Percentiles rank a stretch among this genome's conserved stretches.
Conservation (phyloP, 2,329 filamentous ascomycete species). For the Xylaria sp. region DNA sequence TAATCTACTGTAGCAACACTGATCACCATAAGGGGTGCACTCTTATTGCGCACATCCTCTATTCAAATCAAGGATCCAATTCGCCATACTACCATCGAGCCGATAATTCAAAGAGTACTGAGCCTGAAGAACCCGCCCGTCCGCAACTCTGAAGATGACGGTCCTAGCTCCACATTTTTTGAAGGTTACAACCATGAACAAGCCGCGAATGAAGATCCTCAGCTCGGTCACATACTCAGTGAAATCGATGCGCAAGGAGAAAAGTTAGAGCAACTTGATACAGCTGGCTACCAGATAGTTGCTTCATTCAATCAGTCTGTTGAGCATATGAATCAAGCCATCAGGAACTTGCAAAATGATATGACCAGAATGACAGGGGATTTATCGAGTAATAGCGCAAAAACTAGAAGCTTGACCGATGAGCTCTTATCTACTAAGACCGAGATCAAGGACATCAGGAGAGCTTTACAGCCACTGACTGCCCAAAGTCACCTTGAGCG, state of each 20-base stretch:
- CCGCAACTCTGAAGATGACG: constrained; percentile 1
- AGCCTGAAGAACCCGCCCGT: constrained; percentile 45
- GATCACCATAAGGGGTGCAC: constrained; percentile 51
- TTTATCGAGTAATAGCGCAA: constrained; percentile 26
- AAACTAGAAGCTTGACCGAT: constrained; percentile 34
- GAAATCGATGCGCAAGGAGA: constrained; percentile 51
- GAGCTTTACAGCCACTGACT: constrained; percentile 21
- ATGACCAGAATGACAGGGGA: constrained; percentile 46
- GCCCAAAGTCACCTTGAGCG: constrained; percentile 30
- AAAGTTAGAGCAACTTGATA: constrained; percentile 53
- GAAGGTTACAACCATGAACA: constrained; percentile 13
- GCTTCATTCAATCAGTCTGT: constrained; percentile 53
- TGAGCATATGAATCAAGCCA: constrained; percentile 51
- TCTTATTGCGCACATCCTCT: constrained; percentile 50
- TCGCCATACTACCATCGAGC: constrained; percentile 41
- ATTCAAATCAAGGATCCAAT: constrained; percentile 43
- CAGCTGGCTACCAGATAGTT: constrained; percentile 52
- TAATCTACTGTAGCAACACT: constrained; percentile 5
- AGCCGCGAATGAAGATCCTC: constrained; percentile 27
- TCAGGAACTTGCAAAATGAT: constrained; percentile 49
- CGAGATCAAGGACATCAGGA: constrained; percentile 42
- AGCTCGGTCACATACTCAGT: constrained; percentile 49
- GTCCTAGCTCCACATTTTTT: not conserved
- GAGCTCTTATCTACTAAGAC: constrained; percentile 47
- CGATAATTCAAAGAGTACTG: constrained; percentile 51